Base-by-base conservation (phyloP, 1,139 yeast genomes). In the Yamadazyma sp. region DNA sequence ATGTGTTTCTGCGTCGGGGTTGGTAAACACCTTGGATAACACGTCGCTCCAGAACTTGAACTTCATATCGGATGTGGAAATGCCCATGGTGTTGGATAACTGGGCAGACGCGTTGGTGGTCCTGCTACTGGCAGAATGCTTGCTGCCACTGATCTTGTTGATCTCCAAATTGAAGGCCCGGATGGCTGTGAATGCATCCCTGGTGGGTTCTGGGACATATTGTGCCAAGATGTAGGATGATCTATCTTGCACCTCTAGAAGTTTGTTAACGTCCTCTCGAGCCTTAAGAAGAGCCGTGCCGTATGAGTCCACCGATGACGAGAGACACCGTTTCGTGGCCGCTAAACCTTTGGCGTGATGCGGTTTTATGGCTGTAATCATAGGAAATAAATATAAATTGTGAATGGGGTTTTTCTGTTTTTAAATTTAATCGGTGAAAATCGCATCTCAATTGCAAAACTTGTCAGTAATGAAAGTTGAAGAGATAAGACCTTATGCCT, bases 141-240 rank as follows among this genome's bases (percentile, higher is more conserved):
- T 74, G 2, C 76, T 75, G 39, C 73, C 77, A 14, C 30, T 11
- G 33, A 86, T 76, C 51, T 78, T 79, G 41, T 83, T 77, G 18
- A 85, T 68, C 49, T 87, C 95, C 30, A 83, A 59, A 47, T 81
- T 81, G 61, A 87, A 81, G 0, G 86, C 84, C 35, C 84, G 64
- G 30, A 83, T 68, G 0, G 88, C 95, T n/a, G 83, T 48, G 48
- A 75, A 84, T 1, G 83, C 75, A 53, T 83, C 81, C 47, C 84
- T 67, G 0, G 83, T 77, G 5, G 81, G 82, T 28, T 70, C 73
- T 3, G 95, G 95, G 18, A 85, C 65, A 53, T 87, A 85, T 38
- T 84, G 85, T 2, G 84, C 77, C 17, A 87, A 64, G 9, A 87
- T 59, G 46, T 76, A 77, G 1, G 92, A 78, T 2, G 91, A 82